phyloP scores from a whole-genome alignment of 352 stramenopile species.

The Blastocystis sp. region DNA sequence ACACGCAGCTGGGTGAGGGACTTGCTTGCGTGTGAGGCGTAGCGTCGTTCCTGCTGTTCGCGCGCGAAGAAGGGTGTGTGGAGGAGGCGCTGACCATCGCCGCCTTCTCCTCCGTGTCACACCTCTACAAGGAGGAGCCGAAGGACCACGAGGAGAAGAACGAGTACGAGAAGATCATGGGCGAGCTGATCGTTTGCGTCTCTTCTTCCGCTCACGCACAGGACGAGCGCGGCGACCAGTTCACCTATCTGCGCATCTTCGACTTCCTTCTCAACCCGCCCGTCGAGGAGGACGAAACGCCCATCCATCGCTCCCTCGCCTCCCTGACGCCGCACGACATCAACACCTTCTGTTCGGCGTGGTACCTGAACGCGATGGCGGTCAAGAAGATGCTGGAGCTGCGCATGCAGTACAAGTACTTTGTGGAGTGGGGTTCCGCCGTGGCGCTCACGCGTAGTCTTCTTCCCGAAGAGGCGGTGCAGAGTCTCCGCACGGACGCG shows the following conservation, averaged over 20 bases:
- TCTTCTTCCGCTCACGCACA: not conserved
- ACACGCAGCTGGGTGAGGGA: slow-evolving; percentile 94
- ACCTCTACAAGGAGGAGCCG: slow-evolving; percentile 4
- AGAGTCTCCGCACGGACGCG: not conserved
- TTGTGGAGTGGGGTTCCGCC: not conserved
- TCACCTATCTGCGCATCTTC: slow-evolving; percentile 16
- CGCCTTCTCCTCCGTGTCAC: slow-evolving; percentile 1
- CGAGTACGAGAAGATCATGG: slow-evolving; percentile 54
- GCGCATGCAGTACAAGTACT: slow-evolving; percentile 38
- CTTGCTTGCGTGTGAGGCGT: slow-evolving; percentile 85
- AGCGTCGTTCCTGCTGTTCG: slow-evolving; percentile 78
- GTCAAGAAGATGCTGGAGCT: slow-evolving; percentile 47
- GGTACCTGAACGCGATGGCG: slow-evolving; percentile 30
- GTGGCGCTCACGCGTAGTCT: not conserved
- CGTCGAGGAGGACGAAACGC: not conserved
- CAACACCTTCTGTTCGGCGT: not conserved
- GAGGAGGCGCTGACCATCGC: slow-evolving; percentile 26
- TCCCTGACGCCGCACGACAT: not conserved
- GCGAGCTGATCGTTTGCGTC: slow-evolving; percentile 21
- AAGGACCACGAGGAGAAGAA: slow-evolving; percentile 4
- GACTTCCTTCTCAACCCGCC: slow-evolving; percentile 21
- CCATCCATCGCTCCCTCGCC: not conserved
- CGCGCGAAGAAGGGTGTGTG: not conserved
- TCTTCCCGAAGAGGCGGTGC: not conserved
- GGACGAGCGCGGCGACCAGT: slow-evolving; percentile 55